phyloP scores from a whole-genome alignment of 805 yeast genomes.

The Wickerhamiella azymoides region DNA sequence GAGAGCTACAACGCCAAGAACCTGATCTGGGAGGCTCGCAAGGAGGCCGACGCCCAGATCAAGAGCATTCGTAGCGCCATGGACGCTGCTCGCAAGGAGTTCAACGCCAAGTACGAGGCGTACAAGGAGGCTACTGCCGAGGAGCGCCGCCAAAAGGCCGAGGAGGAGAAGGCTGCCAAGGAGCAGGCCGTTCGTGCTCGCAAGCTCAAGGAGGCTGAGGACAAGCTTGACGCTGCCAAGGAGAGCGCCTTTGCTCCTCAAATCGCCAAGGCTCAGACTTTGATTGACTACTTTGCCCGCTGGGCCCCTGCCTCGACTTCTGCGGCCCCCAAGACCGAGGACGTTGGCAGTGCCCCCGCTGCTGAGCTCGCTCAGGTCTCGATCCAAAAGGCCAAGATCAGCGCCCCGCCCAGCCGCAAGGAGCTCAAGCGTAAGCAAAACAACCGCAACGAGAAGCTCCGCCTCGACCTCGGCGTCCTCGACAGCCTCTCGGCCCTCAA shows the following conservation, averaged over 20 bases:
- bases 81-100: slow-evolving; percentile 37
- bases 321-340: slow-evolving; percentile 21
- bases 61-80: slow-evolving; percentile 45
- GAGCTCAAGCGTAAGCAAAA: slow-evolving; percentile 32
- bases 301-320: slow-evolving; percentile 29
- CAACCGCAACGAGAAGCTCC: slow-evolving; percentile 33
- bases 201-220: slow-evolving; percentile 51
- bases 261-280: slow-evolving; percentile 58
- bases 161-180: slow-evolving; percentile 50
- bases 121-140: slow-evolving; percentile 63
- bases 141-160: slow-evolving; percentile 58
- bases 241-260: slow-evolving; percentile 76
- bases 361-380: slow-evolving; percentile 32
- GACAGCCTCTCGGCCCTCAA: slow-evolving; percentile 62
- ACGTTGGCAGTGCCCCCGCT: slow-evolving; percentile 12
- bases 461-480: slow-evolving; percentile 68
- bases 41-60: slow-evolving; percentile 50
- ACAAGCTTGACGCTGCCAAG: slow-evolving; percentile 54
- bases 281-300: slow-evolving; percentile 68
- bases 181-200: slow-evolving; percentile 37
- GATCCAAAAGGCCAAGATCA: slow-evolving; percentile 49
- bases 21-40: slow-evolving; percentile 24
- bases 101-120: slow-evolving; percentile 56
- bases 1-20: slow-evolving; percentile 55
- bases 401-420: slow-evolving; percentile 32